Conservation (phyloP, 805 yeast species). For the Lipomyces chichibuensis region DNA sequence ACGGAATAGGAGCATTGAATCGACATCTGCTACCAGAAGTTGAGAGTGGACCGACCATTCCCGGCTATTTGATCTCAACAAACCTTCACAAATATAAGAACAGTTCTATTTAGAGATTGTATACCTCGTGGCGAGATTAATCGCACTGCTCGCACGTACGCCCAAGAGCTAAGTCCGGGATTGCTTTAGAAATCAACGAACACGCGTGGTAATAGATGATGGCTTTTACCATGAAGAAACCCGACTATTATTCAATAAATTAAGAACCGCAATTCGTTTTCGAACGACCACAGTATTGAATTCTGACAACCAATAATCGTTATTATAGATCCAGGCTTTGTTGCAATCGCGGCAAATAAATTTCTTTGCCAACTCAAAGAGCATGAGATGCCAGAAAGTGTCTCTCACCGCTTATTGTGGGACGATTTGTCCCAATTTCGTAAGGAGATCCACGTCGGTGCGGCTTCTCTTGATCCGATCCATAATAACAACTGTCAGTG, state of each 20-base stretch:
- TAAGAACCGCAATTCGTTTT: too few species aligned
- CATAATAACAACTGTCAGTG: neutral
- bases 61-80: slow-evolving; percentile 1
- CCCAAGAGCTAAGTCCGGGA: neutral
- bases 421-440: neutral
- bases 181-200: neutral
- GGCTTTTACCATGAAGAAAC: neutral
- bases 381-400: neutral
- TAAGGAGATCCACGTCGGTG: neutral
- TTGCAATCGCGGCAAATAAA: neutral
- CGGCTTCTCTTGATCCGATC: neutral
- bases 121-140: neutral
- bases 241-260: too few species aligned
- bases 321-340: neutral
- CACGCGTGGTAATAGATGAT: neutral
- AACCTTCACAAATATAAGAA: neutral
- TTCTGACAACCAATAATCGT: neutral
- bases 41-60: neutral
- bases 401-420: neutral
- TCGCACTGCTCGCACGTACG: neutral
- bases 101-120: neutral
- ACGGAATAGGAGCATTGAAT: neutral
- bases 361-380: neutral
- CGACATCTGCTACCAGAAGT: neutral
- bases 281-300: too few species aligned